phyloP scores from a whole-genome alignment of 2,329 filamentous ascomycete species.

The Penicillium capsulatum region DNA sequence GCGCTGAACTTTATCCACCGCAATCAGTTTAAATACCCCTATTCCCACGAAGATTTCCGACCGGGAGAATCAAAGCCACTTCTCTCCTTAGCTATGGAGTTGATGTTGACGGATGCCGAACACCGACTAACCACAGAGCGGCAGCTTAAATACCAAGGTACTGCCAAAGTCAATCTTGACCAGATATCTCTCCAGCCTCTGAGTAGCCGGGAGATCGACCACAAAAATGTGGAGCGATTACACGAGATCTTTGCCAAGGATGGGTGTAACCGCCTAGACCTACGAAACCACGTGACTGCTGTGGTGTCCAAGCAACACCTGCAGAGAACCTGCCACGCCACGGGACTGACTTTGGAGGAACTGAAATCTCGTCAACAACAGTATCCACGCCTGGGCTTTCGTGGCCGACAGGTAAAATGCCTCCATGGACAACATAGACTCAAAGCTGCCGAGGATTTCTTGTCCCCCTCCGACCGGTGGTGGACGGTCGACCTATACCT shows the following conservation, averaged over 20 bases:
- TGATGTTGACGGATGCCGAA: constrained; percentile 10
- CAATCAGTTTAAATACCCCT: constrained; percentile 9
- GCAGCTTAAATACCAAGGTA: constrained; percentile 19
- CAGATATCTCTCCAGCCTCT: constrained; percentile 12
- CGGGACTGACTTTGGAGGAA: constrained; percentile 4
- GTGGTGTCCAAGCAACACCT: constrained; percentile 7
- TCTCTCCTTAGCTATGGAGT: constrained; percentile 5
- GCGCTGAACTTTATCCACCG: constrained; percentile 10
- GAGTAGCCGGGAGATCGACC: constrained; percentile 3
- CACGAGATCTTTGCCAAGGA: constrained; percentile 11
- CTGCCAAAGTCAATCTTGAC: constrained; percentile 16
- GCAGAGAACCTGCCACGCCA: constrained; percentile 10
- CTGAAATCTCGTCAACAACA: constrained; percentile 5
- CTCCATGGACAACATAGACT: constrained; percentile 26
- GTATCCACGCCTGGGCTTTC: constrained; percentile 21
- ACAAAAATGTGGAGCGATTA: constrained; percentile 14
- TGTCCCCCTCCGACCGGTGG: constrained; percentile 21
- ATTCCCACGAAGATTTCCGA: constrained; percentile 10
- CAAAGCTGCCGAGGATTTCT: constrained; percentile 14
- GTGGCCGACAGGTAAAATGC: constrained; percentile 17
- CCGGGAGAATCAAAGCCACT: constrained; percentile 4
- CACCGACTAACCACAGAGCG: constrained; percentile 14
- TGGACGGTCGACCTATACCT: constrained; percentile 33
- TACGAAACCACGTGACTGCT: constrained; percentile 10
- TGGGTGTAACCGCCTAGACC: constrained; percentile 7